These are phyloP conservation scores for Helminthosporium solani DNA, from an alignment of 2,329 filamentous ascomycete species.

Conservation along the genomic window DNA sequence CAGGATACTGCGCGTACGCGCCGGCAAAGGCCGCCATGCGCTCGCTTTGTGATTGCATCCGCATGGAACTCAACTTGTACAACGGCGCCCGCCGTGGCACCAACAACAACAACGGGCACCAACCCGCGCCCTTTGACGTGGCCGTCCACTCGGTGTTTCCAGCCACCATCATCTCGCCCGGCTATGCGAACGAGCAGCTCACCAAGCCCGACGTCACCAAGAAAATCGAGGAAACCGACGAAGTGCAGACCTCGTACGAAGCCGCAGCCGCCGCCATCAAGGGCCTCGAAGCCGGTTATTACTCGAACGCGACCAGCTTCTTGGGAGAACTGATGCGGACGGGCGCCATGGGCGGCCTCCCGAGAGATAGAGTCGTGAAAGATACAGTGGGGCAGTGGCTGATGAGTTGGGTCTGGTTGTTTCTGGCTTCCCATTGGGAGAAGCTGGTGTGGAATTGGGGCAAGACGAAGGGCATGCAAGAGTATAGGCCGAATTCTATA, in stretches of 20 bases:
- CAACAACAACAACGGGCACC: constrained; percentile 23
- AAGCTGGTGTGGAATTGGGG: constrained; percentile 59
- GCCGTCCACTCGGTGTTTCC: constrained; percentile 81
- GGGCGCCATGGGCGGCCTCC: constrained; percentile 52
- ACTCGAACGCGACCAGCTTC: constrained; percentile 73
- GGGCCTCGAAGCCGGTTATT: constrained; percentile 78
- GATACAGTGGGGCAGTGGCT: constrained; percentile 59
- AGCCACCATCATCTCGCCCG: constrained; percentile 76
- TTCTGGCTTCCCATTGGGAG: constrained; percentile 59
- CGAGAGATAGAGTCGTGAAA: constrained; percentile 53
- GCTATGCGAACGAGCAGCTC: constrained; percentile 71
- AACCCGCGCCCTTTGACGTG: constrained; percentile 62
- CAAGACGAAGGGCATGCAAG: constrained; percentile 53
- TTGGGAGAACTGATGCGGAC: constrained; percentile 72
- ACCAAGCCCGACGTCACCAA: constrained; percentile 80
- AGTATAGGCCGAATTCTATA: constrained; percentile 28
- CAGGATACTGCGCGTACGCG: constrained; percentile 81
- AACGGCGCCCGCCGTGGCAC: constrained; percentile 59
- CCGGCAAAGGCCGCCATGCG: constrained; percentile 85
- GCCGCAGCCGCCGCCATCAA: constrained; percentile 70
- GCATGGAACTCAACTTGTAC: constrained; percentile 83
- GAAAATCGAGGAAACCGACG: constrained; percentile 79
- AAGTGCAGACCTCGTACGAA: constrained; percentile 72
- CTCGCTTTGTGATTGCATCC: constrained; percentile 77
- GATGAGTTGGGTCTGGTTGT: constrained; percentile 55